phyloP scores from a whole-genome alignment of 768 basidiomycete genomes.

The Collybia sordida region DNA sequence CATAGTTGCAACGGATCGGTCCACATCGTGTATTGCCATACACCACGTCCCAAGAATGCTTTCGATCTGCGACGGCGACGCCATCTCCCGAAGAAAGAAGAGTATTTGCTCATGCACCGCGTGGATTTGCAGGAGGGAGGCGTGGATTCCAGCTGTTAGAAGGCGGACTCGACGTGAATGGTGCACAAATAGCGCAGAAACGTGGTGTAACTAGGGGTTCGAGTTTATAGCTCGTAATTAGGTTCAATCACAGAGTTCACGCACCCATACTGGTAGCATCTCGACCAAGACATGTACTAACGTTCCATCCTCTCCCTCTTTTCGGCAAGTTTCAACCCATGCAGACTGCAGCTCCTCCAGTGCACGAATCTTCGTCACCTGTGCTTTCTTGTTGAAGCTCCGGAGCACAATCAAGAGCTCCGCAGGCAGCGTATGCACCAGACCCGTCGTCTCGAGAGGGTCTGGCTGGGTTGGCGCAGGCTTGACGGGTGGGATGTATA shows the following conservation, averaged over 20 bases:
- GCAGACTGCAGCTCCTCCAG: slow-evolving; percentile 76
- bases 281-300: slow-evolving; percentile 43
- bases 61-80: slow-evolving; percentile 49
- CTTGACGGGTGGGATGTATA: slow-evolving; percentile 85
- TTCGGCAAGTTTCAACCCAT: slow-evolving; percentile 60
- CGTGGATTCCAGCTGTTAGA: slow-evolving; percentile 60
- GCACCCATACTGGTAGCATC: slow-evolving; percentile 90
- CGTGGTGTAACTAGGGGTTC: slow-evolving; percentile 70
- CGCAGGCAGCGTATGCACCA: slow-evolving; percentile 71
- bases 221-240: background rate
- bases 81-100: slow-evolving; percentile 47
- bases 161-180: slow-evolving; percentile 74
- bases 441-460: slow-evolving; percentile 82
- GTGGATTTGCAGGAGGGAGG: slow-evolving; percentile 60
- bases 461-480: slow-evolving; percentile 74
- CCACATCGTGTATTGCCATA: slow-evolving; percentile 69
- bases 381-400: slow-evolving; percentile 86
- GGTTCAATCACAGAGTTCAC: background rate
- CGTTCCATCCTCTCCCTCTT: slow-evolving; percentile 40
- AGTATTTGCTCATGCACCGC: slow-evolving; percentile 47
- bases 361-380: slow-evolving; percentile 78
- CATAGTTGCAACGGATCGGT: slow-evolving; percentile 53
- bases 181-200: slow-evolving; percentile 79
- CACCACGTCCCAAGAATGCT: slow-evolving; percentile 72
- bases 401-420: slow-evolving; percentile 83